Conservation (phyloP, 352 stramenopile species). For the Pythium apleroticum region DNA sequence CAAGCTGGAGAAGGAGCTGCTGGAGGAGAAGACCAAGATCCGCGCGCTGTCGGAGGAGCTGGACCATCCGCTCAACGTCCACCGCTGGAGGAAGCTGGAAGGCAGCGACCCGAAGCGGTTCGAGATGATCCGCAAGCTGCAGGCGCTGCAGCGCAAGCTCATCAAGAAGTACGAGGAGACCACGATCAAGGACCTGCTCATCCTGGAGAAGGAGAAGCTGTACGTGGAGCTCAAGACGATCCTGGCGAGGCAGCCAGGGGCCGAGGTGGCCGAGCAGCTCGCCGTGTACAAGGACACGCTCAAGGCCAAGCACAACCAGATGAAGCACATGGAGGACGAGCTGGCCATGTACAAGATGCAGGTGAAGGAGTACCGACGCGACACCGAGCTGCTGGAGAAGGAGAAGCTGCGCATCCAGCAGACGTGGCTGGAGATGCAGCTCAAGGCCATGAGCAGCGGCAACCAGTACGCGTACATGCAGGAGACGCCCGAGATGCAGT, state of each 20-base stretch:
- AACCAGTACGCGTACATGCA: constrained; percentile 5
- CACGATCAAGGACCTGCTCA: constrained; percentile 65
- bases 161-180: constrained; percentile 83
- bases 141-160: constrained; percentile 80
- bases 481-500: background rate
- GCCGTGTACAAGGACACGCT: constrained; percentile 86
- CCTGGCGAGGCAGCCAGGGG: constrained; percentile 81
- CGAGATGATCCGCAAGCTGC: constrained; percentile 88
- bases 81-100: constrained; percentile 91
- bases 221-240: constrained; percentile 92
- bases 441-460: constrained; percentile 19
- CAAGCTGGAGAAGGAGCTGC: constrained; percentile 68
- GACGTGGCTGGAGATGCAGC: constrained; percentile 53
- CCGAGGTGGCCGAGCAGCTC: constrained; percentile 88
- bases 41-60: constrained; percentile 88
- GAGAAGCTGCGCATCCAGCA: constrained; percentile 66
- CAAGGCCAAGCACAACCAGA: constrained; percentile 81
- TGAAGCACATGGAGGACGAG: constrained; percentile 89
- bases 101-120: constrained; percentile 86
- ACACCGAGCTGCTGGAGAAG: constrained; percentile 58
- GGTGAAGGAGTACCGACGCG: constrained; percentile 76
- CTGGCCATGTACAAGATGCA: constrained; percentile 93
- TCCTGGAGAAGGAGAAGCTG: constrained; percentile 89
- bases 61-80: constrained; percentile 90
- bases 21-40: constrained; percentile 88